phyloP scores from a whole-genome alignment of 2,329 filamentous ascomycete genomes.

The Phialemoniopsis sp. region DNA sequence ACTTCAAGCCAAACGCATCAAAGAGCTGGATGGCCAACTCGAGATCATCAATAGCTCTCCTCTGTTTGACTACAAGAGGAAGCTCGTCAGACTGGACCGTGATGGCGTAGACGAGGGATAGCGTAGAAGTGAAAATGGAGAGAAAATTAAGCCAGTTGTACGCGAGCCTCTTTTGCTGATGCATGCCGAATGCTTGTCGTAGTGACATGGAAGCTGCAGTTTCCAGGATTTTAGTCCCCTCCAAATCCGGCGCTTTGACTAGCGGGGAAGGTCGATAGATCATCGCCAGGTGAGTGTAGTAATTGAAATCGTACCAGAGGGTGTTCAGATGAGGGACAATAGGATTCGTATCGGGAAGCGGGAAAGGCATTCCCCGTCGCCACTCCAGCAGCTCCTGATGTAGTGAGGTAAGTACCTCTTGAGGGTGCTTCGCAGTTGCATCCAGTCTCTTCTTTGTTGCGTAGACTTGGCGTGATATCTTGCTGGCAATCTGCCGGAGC shows the following conservation, averaged over 20 bases:
- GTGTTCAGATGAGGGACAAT: constrained; percentile 36
- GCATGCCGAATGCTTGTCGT: constrained; percentile 31
- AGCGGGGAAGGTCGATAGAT: constrained; percentile 39
- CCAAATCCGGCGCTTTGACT: constrained; percentile 27
- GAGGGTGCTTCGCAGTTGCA: constrained; percentile 6
- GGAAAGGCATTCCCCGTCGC: constrained; percentile 39
- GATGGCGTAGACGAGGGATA: constrained; percentile 37
- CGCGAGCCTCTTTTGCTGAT: constrained; percentile 31
- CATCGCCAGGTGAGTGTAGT: constrained; percentile 38
- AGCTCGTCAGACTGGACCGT: constrained; percentile 30
- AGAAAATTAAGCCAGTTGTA: constrained; percentile 38
- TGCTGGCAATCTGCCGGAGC: constrained; percentile 33
- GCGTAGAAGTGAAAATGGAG: constrained; percentile 31
- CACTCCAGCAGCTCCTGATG: constrained; percentile 35
- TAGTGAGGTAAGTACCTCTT: constrained; percentile 7
- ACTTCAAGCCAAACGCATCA: constrained; percentile 22
- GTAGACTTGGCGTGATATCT: constrained; percentile 32
- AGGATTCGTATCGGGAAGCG: constrained; percentile 28
- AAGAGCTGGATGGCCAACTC: constrained; percentile 23
- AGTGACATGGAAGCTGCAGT: constrained; percentile 36
- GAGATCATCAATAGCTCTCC: constrained; percentile 21
- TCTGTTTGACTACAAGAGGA: constrained; percentile 15
- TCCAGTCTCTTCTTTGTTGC: constrained; percentile 7
- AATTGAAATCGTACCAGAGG: constrained; percentile 43
- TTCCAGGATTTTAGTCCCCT: constrained; percentile 28